Evolutionary conservation across 2,329 filamentous ascomycete species (phyloP).

Genomic region (Whalleya microplaca): DNA sequence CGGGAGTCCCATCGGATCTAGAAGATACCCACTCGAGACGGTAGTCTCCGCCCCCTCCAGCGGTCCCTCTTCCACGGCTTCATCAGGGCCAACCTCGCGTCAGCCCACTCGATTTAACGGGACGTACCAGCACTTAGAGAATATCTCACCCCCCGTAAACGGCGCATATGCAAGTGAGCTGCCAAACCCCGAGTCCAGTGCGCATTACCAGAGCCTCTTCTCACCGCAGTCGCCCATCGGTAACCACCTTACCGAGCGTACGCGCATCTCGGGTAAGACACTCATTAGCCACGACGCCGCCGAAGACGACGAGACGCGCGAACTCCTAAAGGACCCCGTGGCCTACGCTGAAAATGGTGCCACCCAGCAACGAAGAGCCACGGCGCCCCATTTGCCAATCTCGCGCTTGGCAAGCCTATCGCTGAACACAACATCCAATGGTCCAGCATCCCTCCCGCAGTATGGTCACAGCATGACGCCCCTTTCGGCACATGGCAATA

Average conservation of each 20-base stretch:
- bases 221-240: constrained; percentile 75
- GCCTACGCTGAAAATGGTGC: constrained; percentile 75
- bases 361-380: constrained; percentile 64
- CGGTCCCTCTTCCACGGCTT: constrained; percentile 46
- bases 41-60: constrained; percentile 45
- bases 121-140: constrained; percentile 64
- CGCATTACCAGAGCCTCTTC: constrained; percentile 66
- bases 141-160: constrained; percentile 63
- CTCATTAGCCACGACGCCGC: constrained; percentile 72
- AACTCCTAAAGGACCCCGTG: constrained; percentile 72
- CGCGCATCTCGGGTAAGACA: constrained; percentile 67
- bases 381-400: constrained; percentile 72
- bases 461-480: constrained; percentile 45
- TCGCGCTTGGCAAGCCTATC: constrained; percentile 71
- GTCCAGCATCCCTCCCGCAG: constrained; percentile 57
- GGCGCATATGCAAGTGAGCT: constrained; percentile 60
- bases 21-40: constrained; percentile 58
- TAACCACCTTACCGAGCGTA: constrained; percentile 66
- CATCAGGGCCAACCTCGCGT: constrained; percentile 51
- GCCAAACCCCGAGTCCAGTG: constrained; percentile 57
- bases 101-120: constrained; percentile 65
- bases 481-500: constrained; percentile 45
- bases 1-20: constrained; percentile 41
- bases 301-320: constrained; percentile 72
- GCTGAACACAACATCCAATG: constrained; percentile 67